phyloP scores from a whole-genome alignment of 164 flowering plant species.

The Vitis riparia region DNA sequence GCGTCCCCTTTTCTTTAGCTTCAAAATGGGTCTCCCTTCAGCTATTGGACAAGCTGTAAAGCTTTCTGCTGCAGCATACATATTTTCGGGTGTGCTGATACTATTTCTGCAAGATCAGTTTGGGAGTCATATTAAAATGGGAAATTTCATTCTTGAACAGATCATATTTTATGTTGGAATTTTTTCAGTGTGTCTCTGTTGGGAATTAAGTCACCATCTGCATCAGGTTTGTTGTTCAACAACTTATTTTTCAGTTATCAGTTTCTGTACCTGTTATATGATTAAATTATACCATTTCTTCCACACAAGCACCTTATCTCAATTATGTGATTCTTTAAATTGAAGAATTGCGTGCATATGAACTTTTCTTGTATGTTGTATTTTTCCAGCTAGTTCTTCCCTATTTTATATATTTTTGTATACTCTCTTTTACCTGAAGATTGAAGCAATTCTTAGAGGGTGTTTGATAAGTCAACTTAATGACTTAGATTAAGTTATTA shows the following conservation, averaged over 20 bases:
- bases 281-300: neutral
- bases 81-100: conserved; percentile 43
- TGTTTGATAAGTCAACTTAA: no score
- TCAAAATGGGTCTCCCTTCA: conserved; percentile 78
- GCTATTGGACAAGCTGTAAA: conserved; percentile 52
- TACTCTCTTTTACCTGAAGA: neutral
- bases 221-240: conserved; percentile 58
- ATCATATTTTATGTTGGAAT: conserved; percentile 48
- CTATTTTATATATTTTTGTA: neutral
- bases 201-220: conserved; percentile 82
- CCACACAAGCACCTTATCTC: neutral
- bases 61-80: conserved; percentile 53
- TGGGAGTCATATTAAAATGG: conserved; percentile 24
- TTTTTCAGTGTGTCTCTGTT: conserved; percentile 60
- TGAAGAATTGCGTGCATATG: neutral
- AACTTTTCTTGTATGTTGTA: neutral
- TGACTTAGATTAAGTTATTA: no score
- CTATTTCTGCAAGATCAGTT: conserved; percentile 40
- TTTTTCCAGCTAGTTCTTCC: neutral
- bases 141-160: conserved; percentile 49
- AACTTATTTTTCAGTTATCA: neutral
- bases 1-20: conserved; percentile 91
- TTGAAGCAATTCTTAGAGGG: no score
- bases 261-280: neutral
- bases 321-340: neutral